Evolutionary conservation across 2,329 filamentous ascomycete genomes (phyloP).

Genomic region (Colletotrichum navitas): DNA sequence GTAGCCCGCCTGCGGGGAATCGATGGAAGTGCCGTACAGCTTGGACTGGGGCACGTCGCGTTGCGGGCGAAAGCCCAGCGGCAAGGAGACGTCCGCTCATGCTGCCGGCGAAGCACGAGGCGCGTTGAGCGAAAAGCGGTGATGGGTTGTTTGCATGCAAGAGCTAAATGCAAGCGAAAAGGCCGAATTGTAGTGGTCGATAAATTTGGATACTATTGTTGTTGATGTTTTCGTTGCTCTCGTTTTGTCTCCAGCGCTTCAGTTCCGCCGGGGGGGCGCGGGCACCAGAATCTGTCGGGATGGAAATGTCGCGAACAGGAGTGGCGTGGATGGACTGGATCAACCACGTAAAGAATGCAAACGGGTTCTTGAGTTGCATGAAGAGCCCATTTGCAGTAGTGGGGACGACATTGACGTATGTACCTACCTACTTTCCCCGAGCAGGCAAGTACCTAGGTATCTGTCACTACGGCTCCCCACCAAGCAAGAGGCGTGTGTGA

Average conservation of each 20-base stretch:
- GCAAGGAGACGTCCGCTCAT: conserved; percentile 84
- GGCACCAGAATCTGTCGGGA: conserved; percentile 20
- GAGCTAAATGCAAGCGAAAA: background rate
- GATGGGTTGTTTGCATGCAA: conserved; percentile 29
- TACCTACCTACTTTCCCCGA: background rate
- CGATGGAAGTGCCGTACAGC: conserved; percentile 74
- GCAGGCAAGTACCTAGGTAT: background rate
- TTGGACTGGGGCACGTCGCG: conserved; percentile 70
- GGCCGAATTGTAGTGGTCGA: background rate
- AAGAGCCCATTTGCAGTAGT: conserved; percentile 37
- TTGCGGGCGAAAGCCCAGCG: conserved; percentile 76
- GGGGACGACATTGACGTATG: conserved; percentile 32
- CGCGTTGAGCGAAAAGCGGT: conserved; percentile 8
- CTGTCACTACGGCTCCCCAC: background rate
- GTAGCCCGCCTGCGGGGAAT: conserved; percentile 75
- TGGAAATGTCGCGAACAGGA: conserved; percentile 20
- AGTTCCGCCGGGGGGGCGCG: conserved; percentile 18
- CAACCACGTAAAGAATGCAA: background rate
- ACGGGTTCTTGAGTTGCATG: conserved; percentile 37
- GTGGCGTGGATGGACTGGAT: conserved; percentile 22
- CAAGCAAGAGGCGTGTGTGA: background rate
- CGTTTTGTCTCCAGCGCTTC: conserved; percentile 12
- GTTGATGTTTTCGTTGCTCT: background rate
- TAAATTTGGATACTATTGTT: background rate
- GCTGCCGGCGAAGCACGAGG: conserved; percentile 48